Evolutionary conservation across 352 stramenopile species (phyloP).

Genomic region (Phytopythium oedochilum): DNA sequence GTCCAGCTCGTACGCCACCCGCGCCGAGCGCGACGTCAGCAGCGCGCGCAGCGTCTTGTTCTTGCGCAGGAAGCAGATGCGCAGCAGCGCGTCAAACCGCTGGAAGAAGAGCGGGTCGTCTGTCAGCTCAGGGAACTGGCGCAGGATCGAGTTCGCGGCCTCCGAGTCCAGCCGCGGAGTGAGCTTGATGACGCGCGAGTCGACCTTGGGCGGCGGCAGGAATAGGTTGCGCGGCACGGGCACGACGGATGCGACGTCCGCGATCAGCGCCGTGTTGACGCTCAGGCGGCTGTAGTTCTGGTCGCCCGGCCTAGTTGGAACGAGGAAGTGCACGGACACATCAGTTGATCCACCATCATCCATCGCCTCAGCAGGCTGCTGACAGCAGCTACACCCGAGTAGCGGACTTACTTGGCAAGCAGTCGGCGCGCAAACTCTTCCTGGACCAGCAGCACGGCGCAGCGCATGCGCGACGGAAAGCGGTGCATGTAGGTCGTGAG

Average conservation of each 20-base stretch:
- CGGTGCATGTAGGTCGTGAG: conserved; percentile 70
- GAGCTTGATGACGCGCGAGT: conserved; percentile 80
- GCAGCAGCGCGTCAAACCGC: conserved; percentile 73
- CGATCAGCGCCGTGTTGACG: conserved; percentile 73
- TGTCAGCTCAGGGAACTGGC: background rate
- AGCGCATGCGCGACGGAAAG: conserved; percentile 45
- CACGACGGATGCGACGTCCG: conserved; percentile 55
- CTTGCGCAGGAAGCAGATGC: conserved; percentile 75
- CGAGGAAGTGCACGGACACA: background rate
- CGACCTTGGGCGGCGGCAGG: conserved; percentile 74
- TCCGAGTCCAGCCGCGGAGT: conserved; percentile 22
- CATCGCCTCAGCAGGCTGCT: too few relatives aligned
- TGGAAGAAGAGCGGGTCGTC: conserved; percentile 53
- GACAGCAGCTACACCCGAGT: background rate
- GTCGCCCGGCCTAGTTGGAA: conserved; percentile 50
- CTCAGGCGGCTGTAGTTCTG: conserved; percentile 81
- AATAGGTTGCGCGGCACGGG: conserved; percentile 62
- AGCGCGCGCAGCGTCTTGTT: conserved; percentile 85
- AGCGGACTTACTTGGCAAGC: conserved; percentile 44
- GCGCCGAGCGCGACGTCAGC: conserved; percentile 60
- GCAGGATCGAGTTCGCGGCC: background rate
- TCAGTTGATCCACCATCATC: background rate
- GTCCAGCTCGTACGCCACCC: conserved; percentile 22
- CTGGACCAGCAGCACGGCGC: conserved; percentile 75
- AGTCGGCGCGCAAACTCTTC: conserved; percentile 80